Evolutionary conservation across 2,329 filamentous ascomycete species (phyloP).

Genomic region (Botryotinia calthae): DNA sequence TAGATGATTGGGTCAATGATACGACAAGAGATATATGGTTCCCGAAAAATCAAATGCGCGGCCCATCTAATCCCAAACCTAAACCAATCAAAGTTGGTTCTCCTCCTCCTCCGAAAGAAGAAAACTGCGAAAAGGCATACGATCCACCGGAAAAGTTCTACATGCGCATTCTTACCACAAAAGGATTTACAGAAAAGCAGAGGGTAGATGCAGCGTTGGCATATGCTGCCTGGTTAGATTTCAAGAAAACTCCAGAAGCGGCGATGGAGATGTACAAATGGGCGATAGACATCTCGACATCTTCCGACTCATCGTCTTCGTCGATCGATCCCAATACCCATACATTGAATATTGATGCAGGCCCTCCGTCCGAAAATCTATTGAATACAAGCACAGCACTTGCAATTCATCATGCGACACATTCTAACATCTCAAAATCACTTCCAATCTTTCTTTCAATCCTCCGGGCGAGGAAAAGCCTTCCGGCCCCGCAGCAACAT

Average conservation of each 20-base stretch:
- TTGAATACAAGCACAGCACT: slow-evolving; percentile 73
- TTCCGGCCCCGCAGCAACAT: slow-evolving; percentile 41
- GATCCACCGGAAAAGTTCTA: slow-evolving; percentile 75
- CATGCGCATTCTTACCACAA: slow-evolving; percentile 74
- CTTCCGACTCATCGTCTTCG: slow-evolving; percentile 44
- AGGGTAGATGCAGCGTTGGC: slow-evolving; percentile 77
- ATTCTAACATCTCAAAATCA: slow-evolving; percentile 63
- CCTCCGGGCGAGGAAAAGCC: slow-evolving; percentile 71
- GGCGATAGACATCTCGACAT: slow-evolving; percentile 71
- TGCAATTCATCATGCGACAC: slow-evolving; percentile 72
- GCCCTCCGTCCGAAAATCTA: slow-evolving; percentile 66
- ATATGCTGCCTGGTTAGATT: slow-evolving; percentile 83
- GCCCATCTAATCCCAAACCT: slow-evolving; percentile 80
- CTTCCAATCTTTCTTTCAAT: slow-evolving; percentile 84
- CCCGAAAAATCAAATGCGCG: slow-evolving; percentile 70
- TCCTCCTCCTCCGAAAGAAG: slow-evolving; percentile 63
- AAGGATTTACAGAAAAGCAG: slow-evolving; percentile 76
- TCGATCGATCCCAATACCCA: slow-evolving; percentile 62
- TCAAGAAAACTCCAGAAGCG: slow-evolving; percentile 63
- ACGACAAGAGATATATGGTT: slow-evolving; percentile 63
- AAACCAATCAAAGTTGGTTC: slow-evolving; percentile 66
- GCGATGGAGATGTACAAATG: slow-evolving; percentile 72
- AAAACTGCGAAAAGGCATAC: slow-evolving; percentile 70
- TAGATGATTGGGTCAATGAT: slow-evolving; percentile 77
- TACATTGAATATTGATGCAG: slow-evolving; percentile 58